Evolutionary conservation across 192 early-diverging fungal species (phyloP).

Genomic region (Backusella liffmaniae): DNA sequence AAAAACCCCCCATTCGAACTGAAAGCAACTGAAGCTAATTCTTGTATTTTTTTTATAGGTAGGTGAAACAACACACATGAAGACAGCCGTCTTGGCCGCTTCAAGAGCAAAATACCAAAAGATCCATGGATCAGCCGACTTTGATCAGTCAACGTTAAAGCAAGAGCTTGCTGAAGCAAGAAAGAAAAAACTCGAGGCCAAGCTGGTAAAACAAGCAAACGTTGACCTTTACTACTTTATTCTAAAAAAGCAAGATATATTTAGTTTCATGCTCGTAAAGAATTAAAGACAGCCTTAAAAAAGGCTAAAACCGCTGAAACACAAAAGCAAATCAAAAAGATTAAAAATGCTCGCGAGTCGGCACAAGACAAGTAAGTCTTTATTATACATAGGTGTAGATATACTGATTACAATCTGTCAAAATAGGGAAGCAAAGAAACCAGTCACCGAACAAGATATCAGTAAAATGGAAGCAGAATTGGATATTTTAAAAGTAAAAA

Average conservation of each 20-base stretch:
- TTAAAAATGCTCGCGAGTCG: slow-evolving; percentile 11
- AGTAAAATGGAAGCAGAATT: slow-evolving; percentile 24
- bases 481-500: slow-evolving; percentile 26
- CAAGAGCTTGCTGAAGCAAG: slow-evolving; percentile 14
- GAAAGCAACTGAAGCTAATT: not conserved
- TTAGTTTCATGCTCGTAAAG: slow-evolving; percentile 33
- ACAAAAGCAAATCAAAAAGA: slow-evolving; percentile 32
- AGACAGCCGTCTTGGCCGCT: not conserved
- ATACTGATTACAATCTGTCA: slow-evolving; percentile 9
- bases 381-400: not conserved
- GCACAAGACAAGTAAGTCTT: not conserved
- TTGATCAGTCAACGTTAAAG: slow-evolving; percentile 6
- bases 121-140: not conserved
- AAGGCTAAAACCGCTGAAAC: slow-evolving; percentile 30
- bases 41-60: not conserved
- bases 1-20: not conserved
- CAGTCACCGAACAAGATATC: slow-evolving; percentile 10
- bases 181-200: slow-evolving; percentile 27
- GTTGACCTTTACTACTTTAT: not conserved
- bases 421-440: slow-evolving; percentile 19
- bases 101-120: slow-evolving; percentile 8
- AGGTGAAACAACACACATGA: slow-evolving; percentile 17
- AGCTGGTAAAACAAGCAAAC: slow-evolving; percentile 22
- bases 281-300: slow-evolving; percentile 24
- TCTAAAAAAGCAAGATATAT: not conserved